Evolutionary conservation across 176 grass and related monocot genomes (phyloP).

Genomic region (Eragrostis nindensis): DNA sequence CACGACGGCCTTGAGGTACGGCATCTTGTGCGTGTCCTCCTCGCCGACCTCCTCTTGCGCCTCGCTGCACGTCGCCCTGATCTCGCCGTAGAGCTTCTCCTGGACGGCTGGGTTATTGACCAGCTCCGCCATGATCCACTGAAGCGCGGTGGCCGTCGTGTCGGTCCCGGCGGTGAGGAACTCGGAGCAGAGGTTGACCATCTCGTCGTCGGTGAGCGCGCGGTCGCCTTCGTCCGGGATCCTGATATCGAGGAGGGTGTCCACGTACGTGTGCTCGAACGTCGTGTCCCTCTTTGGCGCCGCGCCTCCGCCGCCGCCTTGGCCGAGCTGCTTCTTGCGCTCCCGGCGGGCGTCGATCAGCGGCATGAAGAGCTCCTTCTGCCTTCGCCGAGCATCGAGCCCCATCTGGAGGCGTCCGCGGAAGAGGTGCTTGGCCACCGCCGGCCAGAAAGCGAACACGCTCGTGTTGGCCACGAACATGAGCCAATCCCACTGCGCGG

Average conservation of each 20-base stretch:
- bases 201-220: conserved; percentile 54
- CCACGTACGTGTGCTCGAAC: conserved; percentile 64
- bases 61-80: neutral
- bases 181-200: conserved; percentile 52
- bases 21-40: conserved; percentile 57
- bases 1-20: conserved; percentile 65
- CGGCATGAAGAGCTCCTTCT: conserved; percentile 43
- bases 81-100: conserved; percentile 48
- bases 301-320: neutral
- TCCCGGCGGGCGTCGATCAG: conserved; percentile 54
- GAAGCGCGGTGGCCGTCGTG: conserved; percentile 61
- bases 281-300: conserved; percentile 2
- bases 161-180: conserved; percentile 77
- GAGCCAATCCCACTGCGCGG: conserved; percentile 27
- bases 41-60: conserved; percentile 41
- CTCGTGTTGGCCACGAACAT: conserved; percentile 22
- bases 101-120: conserved; percentile 64
- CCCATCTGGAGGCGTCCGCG: conserved; percentile 30
- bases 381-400: neutral
- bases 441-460: conserved; percentile 48
- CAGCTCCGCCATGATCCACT: conserved; percentile 89
- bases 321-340: conserved; percentile 13
- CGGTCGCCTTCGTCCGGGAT: conserved; percentile 49
- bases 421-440: conserved; percentile 50
- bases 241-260: conserved; percentile 69